Evolutionary conservation across 495 filamentous ascomycete species (phyloP), one percentile per base, ranked within the genome.

Genomic region (Durotheca rogersii): DNA sequence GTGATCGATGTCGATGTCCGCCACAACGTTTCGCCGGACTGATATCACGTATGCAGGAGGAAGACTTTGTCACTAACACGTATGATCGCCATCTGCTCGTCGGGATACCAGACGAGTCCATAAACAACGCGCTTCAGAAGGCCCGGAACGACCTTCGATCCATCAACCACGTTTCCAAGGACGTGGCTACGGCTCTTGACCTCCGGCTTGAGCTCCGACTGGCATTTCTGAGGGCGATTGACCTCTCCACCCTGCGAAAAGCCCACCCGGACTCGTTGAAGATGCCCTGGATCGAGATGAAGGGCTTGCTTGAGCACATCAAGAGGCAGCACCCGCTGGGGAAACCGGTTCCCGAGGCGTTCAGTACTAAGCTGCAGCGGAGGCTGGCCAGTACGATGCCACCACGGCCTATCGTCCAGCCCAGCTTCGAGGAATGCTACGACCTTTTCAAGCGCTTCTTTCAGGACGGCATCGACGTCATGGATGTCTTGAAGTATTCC

Each of bases 1-100:
- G 12, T 6, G 11, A 34, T 10, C 7, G 62, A 5, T 58, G 64
- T 67, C 16, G n/a, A 49, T 20, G 21, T 43, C 10, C 6, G 16
- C 30, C 16, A 3, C 18, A 4, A 18, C 6, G 3, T 12, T 25
- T 4, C 37, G 29, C 19, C 18, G 47, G 41, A 21, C 64, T 79
- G 38, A 75, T 42, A 14, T n/a, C n/a, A n/a, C n/a, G n/a, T 15
- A 30, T 42, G 34, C 46, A 94, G 87, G 93, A 98, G 71, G 93
- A 98, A 69, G 93, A 98, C 60, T 96, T 97, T 56, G 87, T 90
- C 16, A 88, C 87, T 3, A 89, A 94, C 64, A 81, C 91, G 0
- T 97, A 92, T 65, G 85, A 89, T 53, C 81, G 91, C 19, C 78
- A 76, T 32, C 76, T 99, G 0, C 70, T 97, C 19, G 79, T 83